phyloP scores from a whole-genome alignment of 1,139 yeast species.

The Kurtzmaniella quercitrusa region DNA sequence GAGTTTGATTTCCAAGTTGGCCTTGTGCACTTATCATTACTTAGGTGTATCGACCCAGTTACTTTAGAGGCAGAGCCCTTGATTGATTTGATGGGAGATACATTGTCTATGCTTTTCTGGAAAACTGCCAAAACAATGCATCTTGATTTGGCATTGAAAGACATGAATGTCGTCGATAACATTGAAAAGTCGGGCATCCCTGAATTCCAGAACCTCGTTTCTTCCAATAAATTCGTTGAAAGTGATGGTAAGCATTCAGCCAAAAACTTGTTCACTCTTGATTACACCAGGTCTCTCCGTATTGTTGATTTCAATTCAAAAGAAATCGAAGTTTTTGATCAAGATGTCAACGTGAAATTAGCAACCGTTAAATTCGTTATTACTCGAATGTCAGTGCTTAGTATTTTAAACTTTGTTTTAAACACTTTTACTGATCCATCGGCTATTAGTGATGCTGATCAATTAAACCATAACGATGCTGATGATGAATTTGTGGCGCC shows the following conservation, averaged over 20 bases:
- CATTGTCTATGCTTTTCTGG: conserved; percentile 55
- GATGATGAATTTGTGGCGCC: conserved; percentile 57
- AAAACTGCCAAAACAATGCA: conserved; percentile 61
- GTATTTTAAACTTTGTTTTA: conserved; percentile 73
- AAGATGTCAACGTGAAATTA: conserved; percentile 66
- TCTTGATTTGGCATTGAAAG: conserved; percentile 60
- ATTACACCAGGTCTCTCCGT: conserved; percentile 57
- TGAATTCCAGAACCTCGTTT: conserved; percentile 65
- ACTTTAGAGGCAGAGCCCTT: conserved; percentile 63
- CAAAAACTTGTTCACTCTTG: conserved; percentile 56
- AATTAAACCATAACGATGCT: conserved; percentile 58
- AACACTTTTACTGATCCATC: conserved; percentile 85
- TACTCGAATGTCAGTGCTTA: conserved; percentile 73
- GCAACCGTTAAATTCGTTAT: conserved; percentile 78
- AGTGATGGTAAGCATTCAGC: conserved; percentile 21
- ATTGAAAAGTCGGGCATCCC: conserved; percentile 60
- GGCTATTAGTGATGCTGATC: conserved; percentile 67
- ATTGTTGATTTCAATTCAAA: conserved; percentile 53
- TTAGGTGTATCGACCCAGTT: conserved; percentile 60
- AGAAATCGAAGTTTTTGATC: conserved; percentile 73
- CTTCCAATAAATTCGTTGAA: conserved; percentile 52
- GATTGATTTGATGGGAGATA: conserved; percentile 69
- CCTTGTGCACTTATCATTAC: conserved; percentile 56
- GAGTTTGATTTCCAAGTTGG: conserved; percentile 72
- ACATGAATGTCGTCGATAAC: conserved; percentile 69